These are phyloP conservation scores for Dichomitus squalens DNA, from an alignment of 1,284 basidiomycete species.

Conservation along the genomic window DNA sequence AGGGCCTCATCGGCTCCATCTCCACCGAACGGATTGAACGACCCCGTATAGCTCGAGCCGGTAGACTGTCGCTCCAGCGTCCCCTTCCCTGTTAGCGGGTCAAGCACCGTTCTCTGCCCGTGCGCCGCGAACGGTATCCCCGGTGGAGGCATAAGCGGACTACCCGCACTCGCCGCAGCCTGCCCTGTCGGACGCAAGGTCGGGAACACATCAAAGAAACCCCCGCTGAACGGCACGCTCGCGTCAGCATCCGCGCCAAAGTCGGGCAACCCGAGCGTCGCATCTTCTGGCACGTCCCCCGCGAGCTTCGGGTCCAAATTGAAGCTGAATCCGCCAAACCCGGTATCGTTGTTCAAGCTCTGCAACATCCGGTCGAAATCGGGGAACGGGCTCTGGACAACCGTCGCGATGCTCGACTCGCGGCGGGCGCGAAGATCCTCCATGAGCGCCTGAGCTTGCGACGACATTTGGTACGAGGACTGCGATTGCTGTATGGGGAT, in stretches of 20 bases:
- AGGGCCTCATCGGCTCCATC: constrained; percentile 44
- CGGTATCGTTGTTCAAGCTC: constrained; percentile 59
- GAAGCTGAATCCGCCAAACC: constrained; percentile 75
- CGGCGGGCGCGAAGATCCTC: constrained; percentile 82
- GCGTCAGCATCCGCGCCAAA: constrained; percentile 49
- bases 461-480: constrained; percentile 85
- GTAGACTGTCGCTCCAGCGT: constrained; percentile 49
- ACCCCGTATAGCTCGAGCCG: constrained; percentile 63
- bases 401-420: constrained; percentile 53
- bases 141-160: constrained; percentile 49
- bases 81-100: constrained; percentile 43
- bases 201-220: constrained; percentile 69
- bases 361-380: constrained; percentile 83
- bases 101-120: constrained; percentile 53
- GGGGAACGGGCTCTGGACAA: constrained; percentile 79
- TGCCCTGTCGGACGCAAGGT: constrained; percentile 45
- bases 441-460: constrained; percentile 78
- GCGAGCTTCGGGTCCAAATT: constrained; percentile 79
- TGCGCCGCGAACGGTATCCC: constrained; percentile 52
- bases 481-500: constrained; percentile 57
- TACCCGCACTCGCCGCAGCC: constrained; percentile 34
- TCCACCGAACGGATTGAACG: constrained; percentile 80
- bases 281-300: constrained; percentile 45
- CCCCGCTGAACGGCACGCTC: constrained; percentile 56
- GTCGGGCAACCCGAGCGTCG: constrained; percentile 46